Conservation (phyloP, 768 basidiomycete species). For the Lactifluus echinatus region DNA sequence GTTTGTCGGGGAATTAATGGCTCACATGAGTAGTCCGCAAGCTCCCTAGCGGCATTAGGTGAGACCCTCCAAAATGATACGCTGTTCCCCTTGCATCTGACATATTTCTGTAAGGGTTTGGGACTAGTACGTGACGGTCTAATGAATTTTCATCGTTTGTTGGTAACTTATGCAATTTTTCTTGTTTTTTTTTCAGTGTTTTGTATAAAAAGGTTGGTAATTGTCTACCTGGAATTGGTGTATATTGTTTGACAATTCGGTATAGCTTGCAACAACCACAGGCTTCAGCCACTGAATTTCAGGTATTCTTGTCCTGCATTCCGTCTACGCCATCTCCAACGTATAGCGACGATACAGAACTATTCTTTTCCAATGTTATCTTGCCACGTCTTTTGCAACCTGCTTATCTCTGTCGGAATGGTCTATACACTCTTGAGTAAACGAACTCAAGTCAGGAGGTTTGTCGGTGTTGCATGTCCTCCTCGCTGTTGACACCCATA, state of each 20-base stretch:
- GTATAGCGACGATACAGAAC: neutral
- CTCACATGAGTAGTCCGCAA: neutral
- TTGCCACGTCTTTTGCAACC: neutral
- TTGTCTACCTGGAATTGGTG: neutral
- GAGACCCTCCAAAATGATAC: neutral
- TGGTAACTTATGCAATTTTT: neutral
- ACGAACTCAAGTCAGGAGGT: neutral
- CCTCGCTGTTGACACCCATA: neutral
- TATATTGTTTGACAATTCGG: neutral
- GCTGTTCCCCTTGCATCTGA: neutral
- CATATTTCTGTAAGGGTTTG: neutral
- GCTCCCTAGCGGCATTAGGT: neutral
- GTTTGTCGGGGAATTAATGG: neutral
- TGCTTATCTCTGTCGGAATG: constrained; percentile 1
- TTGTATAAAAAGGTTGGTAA: neutral
- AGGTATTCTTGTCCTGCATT: neutral
- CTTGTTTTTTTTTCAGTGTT: neutral
- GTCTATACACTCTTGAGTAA: neutral
- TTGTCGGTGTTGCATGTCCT: neutral
- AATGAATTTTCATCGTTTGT: neutral
- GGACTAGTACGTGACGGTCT: neutral
- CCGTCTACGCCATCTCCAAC: neutral
- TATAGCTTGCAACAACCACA: neutral
- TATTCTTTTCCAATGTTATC: neutral
- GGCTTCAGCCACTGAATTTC: no score